Conservation (phyloP, 2,329 filamentous ascomycete species). For the Parascedosporium putredinis region DNA sequence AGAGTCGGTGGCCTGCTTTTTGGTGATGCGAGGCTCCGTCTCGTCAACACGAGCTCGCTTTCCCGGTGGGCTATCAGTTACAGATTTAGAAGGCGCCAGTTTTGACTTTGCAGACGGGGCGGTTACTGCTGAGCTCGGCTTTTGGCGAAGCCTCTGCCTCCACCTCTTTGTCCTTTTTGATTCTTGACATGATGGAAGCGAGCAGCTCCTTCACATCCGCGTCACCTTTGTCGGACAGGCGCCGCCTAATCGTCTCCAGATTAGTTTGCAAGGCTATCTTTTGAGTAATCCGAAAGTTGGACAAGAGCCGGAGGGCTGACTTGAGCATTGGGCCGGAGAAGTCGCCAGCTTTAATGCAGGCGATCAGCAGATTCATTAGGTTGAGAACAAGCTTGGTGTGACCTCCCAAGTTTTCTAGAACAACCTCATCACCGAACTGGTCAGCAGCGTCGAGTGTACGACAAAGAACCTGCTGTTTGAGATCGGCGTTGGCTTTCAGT, state of each 20-base stretch:
- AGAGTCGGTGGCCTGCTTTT: conserved; percentile 32
- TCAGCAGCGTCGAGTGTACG: conserved; percentile 43
- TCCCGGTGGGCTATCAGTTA: conserved; percentile 18
- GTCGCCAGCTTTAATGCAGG: conserved; percentile 41
- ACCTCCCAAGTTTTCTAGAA: conserved; percentile 47
- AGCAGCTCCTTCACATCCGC: conserved; percentile 52
- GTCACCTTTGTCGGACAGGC: conserved; percentile 55
- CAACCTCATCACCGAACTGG: conserved; percentile 41
- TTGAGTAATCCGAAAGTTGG: conserved; percentile 50
- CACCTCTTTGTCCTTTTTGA: conserved; percentile 26
- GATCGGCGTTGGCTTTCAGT: conserved; percentile 29
- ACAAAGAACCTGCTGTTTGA: conserved; percentile 38
- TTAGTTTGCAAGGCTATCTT: conserved; percentile 54
- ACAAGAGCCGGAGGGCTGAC: conserved; percentile 48
- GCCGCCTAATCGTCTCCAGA: conserved; percentile 52
- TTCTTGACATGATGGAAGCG: conserved; percentile 41
- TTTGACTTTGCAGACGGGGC: conserved; percentile 20
- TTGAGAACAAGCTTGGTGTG: conserved; percentile 46
- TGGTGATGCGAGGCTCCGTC: conserved; percentile 26
- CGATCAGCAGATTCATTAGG: conserved; percentile 42
- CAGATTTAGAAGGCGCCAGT: conserved; percentile 19
- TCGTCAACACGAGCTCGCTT: conserved; percentile 32
- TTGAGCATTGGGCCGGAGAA: conserved; percentile 44
- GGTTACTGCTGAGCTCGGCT: conserved; percentile 10
- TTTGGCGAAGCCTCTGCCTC: conserved; percentile 15